A percentile compares a stretch with the other conserved stretches of the same genome.
phyloP scores from a whole-genome alignment of 2,329 filamentous ascomycete genomes.

The Metarhizium anisopliae region DNA sequence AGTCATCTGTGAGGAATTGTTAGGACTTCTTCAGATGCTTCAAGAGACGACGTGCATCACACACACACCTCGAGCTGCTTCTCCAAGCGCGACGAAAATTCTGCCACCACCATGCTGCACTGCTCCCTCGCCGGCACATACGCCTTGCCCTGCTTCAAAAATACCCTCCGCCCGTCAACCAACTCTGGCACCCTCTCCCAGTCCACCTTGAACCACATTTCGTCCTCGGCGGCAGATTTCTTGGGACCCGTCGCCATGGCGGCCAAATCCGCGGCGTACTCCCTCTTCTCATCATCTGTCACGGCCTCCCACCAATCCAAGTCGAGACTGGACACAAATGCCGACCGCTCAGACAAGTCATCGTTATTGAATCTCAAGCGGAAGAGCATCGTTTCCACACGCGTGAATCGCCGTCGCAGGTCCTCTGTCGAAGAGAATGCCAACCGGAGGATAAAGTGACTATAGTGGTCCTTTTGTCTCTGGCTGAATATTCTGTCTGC shows the following conservation, averaged over 20 bases:
- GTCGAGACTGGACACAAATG: slow-evolving; percentile 68
- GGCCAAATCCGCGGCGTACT: slow-evolving; percentile 52
- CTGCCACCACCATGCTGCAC: slow-evolving; percentile 77
- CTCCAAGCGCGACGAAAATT: slow-evolving; percentile 74
- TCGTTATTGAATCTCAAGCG: slow-evolving; percentile 73
- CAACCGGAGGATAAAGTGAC: slow-evolving; percentile 89
- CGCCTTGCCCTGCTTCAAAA: slow-evolving; percentile 73
- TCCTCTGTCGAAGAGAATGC: slow-evolving; percentile 92
- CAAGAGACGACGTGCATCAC: neutral
- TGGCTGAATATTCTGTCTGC: slow-evolving; percentile 55
- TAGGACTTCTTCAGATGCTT: neutral
- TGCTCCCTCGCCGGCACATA: slow-evolving; percentile 87
- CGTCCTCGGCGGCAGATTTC: slow-evolving; percentile 52
- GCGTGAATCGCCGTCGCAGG: slow-evolving; percentile 72
- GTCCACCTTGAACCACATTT: slow-evolving; percentile 91
- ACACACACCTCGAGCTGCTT: slow-evolving; percentile 65
- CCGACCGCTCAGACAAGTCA: slow-evolving; percentile 59
- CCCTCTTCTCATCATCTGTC: slow-evolving; percentile 64
- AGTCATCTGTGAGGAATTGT: slow-evolving; percentile 52
- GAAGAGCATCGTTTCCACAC: slow-evolving; percentile 86
- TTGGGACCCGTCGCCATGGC: slow-evolving; percentile 31
- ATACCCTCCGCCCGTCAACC: slow-evolving; percentile 69
- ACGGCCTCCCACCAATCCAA: slow-evolving; percentile 90
- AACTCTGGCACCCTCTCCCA: slow-evolving; percentile 90
- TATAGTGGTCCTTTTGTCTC: slow-evolving; percentile 92